Conservation (phyloP, 768 basidiomycete genomes). For the Lanmaoa rubissima region DNA sequence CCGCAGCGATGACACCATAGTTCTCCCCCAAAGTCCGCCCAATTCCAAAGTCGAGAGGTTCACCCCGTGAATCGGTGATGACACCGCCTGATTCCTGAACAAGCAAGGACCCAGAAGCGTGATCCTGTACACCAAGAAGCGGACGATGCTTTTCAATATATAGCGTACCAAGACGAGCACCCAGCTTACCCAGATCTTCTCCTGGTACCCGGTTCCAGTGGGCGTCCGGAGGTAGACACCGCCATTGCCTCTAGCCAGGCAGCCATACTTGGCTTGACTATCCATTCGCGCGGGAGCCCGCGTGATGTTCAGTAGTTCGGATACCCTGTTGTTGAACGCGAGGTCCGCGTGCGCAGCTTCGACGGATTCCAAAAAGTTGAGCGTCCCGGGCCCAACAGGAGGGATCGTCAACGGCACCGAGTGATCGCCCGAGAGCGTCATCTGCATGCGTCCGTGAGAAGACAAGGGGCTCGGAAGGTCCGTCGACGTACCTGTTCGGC, state of each 20-base stretch:
- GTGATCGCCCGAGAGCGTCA: conserved; percentile 49
- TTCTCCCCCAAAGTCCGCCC: conserved; percentile 86
- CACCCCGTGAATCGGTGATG: conserved; percentile 81
- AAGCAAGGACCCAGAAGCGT: conserved; percentile 82
- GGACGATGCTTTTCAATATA: too few species aligned
- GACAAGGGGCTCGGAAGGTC: background rate
- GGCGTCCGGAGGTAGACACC: conserved; percentile 81
- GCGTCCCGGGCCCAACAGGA: conserved; percentile 38
- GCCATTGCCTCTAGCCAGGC: conserved; percentile 83
- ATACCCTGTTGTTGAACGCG: conserved; percentile 74
- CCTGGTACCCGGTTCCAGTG: conserved; percentile 71
- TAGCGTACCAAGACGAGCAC: too few species aligned
- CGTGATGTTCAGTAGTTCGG: conserved; percentile 62
- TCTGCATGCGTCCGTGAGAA: conserved; percentile 32
- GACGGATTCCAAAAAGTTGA: conserved; percentile 86
- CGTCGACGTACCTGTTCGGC: conserved; percentile 56
- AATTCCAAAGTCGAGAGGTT: conserved; percentile 78
- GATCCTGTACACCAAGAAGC: conserved; percentile 55
- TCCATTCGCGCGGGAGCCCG: conserved; percentile 81
- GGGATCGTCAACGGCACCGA: conserved; percentile 52
- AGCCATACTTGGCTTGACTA: conserved; percentile 93
- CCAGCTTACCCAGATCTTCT: conserved; percentile 89
- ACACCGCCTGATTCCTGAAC: conserved; percentile 87
- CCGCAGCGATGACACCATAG: conserved; percentile 83
- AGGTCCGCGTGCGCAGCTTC: conserved; percentile 93